Conservation (phyloP, 768 basidiomycete species). For the Tricholoma saponaceum region DNA sequence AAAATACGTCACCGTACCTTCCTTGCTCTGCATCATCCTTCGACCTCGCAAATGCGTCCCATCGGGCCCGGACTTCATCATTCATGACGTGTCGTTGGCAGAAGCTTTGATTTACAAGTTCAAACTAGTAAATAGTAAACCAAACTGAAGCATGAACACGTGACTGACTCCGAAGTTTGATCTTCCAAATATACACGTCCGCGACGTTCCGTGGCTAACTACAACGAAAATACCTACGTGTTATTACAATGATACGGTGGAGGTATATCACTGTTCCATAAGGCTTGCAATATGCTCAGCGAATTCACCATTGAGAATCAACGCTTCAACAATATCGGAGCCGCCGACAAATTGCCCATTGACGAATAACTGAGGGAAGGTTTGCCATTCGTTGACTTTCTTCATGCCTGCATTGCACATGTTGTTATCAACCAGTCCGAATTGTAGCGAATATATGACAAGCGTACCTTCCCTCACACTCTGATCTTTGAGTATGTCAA, state of each 20-base stretch:
- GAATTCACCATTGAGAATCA: constrained; percentile 80
- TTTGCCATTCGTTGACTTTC: constrained; percentile 86
- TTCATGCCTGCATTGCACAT: constrained; percentile 48
- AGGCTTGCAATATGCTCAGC: constrained; percentile 28
- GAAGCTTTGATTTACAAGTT: too few relatives aligned
- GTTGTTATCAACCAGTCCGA: background rate
- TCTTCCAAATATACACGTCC: too few relatives aligned
- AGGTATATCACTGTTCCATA: background rate
- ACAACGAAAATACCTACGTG: background rate
- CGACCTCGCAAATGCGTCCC: background rate
- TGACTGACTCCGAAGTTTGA: too few relatives aligned
- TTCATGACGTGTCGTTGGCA: background rate
- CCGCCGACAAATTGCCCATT: constrained; percentile 95
- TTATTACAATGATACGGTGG: background rate
- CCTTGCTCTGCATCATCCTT: constrained; percentile 17
- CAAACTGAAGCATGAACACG: too few relatives aligned
- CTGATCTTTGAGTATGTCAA: constrained; percentile 84
- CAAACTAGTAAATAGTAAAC: too few relatives aligned
- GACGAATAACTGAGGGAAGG: constrained; percentile 81
- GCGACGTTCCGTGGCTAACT: too few relatives aligned
- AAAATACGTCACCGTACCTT: constrained; percentile 12
- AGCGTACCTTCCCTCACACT: constrained; percentile 70
- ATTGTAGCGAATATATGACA: background rate
- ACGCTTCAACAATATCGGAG: constrained; percentile 87
- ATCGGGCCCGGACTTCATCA: background rate